Evolutionary conservation across 192 early-diverging fungal genomes (phyloP).

Genomic region (Backusella tuberculispora): DNA sequence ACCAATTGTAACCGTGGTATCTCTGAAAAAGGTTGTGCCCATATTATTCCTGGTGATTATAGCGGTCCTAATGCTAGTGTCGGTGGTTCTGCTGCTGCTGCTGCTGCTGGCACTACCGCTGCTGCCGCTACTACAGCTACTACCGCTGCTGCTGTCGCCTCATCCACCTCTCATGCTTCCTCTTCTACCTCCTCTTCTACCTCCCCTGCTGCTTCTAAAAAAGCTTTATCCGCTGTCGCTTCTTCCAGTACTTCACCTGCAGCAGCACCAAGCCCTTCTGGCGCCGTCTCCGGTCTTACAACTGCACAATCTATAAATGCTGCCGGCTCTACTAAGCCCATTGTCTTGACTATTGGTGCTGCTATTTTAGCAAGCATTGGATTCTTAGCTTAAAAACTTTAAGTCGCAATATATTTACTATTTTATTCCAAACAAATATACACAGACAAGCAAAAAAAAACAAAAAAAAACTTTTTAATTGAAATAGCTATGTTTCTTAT

Average conservation of each 20-base stretch:
- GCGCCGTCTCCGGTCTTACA: neutral
- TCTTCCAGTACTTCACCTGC: neutral
- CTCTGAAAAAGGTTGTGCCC: conserved; percentile 48
- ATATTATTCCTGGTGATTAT: conserved; percentile 54
- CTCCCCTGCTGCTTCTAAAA: neutral
- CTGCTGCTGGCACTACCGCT: neutral
- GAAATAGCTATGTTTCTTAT: neutral
- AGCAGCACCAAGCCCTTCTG: neutral
- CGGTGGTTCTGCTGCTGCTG: neutral
- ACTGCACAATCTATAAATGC: neutral
- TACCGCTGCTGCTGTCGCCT: neutral
- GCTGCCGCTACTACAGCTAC: neutral
- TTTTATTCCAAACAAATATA: conserved; percentile 15
- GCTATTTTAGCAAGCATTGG: conserved; percentile 7
- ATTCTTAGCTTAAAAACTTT: neutral
- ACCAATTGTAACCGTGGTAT: conserved; percentile 48
- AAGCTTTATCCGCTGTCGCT: too few relatives aligned
- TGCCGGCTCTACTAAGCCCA: neutral
- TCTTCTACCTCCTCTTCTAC: neutral
- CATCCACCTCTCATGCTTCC: neutral
- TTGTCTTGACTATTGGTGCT: neutral
- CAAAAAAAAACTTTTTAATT: neutral
- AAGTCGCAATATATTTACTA: neutral
- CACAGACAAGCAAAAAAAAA: neutral
- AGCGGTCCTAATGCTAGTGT: conserved; percentile 29